These are phyloP conservation scores for Daldinia decipiens DNA, from an alignment of 495 filamentous ascomycete genomes.

Conservation along the genomic window DNA sequence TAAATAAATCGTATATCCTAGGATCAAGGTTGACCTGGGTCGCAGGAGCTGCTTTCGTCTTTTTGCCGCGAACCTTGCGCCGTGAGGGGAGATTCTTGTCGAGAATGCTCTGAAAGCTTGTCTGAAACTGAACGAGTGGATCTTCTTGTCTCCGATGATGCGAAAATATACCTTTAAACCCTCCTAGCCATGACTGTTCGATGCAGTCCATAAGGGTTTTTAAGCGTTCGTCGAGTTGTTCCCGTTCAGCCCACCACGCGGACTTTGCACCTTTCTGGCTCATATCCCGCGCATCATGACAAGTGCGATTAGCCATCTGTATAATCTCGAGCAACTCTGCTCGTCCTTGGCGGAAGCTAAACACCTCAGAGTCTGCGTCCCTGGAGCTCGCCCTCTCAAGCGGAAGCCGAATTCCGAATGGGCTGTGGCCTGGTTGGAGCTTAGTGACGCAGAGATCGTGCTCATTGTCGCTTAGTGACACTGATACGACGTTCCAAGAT, in stretches of 20 bases:
- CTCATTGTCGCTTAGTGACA: slow-evolving; percentile 80
- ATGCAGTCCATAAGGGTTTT: slow-evolving; percentile 83
- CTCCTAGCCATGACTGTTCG: slow-evolving; percentile 93
- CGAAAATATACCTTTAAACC: slow-evolving; percentile 91
- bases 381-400: slow-evolving; percentile 81
- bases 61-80: slow-evolving; percentile 62
- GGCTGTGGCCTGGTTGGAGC: slow-evolving; percentile 74
- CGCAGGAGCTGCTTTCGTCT: slow-evolving; percentile 54
- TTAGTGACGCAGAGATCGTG: slow-evolving; percentile 86
- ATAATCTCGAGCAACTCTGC: slow-evolving; percentile 86
- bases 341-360: slow-evolving; percentile 81
- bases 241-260: slow-evolving; percentile 89
- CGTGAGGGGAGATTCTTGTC: slow-evolving; percentile 91
- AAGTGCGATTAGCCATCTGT: slow-evolving; percentile 77
- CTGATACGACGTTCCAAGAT: slow-evolving; percentile 84
- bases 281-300: slow-evolving; percentile 66
- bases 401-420: slow-evolving; percentile 86
- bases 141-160: slow-evolving; percentile 68
- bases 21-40: slow-evolving; percentile 72
- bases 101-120: slow-evolving; percentile 81
- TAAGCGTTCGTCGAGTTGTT: slow-evolving; percentile 79
- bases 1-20: slow-evolving; percentile 85
- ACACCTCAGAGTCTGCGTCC: slow-evolving; percentile 82
- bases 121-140: slow-evolving; percentile 76
- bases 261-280: slow-evolving; percentile 69